These are phyloP conservation scores for Gaeumannomyces sp. DNA, from an alignment of 2,329 filamentous ascomycete species.

Conservation along the genomic window DNA sequence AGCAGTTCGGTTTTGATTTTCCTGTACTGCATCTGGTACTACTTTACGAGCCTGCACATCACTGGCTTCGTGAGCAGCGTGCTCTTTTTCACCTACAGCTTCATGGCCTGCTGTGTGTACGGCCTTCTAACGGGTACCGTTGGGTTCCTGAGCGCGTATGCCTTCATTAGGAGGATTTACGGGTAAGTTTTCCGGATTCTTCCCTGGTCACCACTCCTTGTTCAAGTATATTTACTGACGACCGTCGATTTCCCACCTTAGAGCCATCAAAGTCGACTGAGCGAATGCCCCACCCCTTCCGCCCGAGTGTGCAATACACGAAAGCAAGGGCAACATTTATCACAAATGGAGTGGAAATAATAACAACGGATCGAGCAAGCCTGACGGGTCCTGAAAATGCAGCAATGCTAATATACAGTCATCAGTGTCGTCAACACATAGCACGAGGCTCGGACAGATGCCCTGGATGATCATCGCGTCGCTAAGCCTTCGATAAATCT, in stretches of 20 bases:
- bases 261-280: conserved; percentile 47
- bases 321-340: not conserved
- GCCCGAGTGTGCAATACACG: not conserved
- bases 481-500: not conserved
- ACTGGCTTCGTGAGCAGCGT: conserved; percentile 71
- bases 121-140: conserved; percentile 76
- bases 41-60: conserved; percentile 72
- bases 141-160: conserved; percentile 77
- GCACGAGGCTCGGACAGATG: not conserved
- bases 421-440: not conserved
- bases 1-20: conserved; percentile 78
- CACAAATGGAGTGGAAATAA: not conserved
- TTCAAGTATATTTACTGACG: not conserved
- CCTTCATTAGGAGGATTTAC: conserved; percentile 79
- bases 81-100: conserved; percentile 81
- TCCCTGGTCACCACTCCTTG: not conserved
- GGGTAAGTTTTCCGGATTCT: conserved; percentile 43
- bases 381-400: not conserved
- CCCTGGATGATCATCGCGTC: not conserved
- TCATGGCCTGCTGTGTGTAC: conserved; percentile 75
- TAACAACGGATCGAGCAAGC: not conserved
- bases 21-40: conserved; percentile 78
- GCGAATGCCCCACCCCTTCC: not conserved
- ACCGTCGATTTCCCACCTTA: conserved; percentile 17
- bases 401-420: not conserved